Percentiles rank a stretch among this genome's conserved stretches.
Conservation (phyloP, 495 filamentous ascomycete species). For the Hypoxylon crocopeplum region DNA sequence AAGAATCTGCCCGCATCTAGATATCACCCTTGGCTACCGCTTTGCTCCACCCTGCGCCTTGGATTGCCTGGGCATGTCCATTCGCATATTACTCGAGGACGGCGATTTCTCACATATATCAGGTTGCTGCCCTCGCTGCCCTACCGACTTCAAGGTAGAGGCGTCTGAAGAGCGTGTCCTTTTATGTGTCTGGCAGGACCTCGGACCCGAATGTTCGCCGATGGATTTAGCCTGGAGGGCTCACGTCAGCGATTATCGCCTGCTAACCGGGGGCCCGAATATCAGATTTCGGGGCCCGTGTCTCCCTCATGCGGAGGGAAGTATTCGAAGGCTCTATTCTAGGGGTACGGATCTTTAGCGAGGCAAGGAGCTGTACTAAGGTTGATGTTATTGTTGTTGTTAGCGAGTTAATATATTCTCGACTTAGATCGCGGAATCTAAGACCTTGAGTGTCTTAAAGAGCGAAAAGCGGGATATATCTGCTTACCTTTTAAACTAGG, state of each 20-base stretch:
- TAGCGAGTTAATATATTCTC: no score
- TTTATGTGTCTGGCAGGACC: slow-evolving; percentile 12
- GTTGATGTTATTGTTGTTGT: no score
- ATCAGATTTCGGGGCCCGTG: no score
- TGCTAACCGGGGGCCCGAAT: no score
- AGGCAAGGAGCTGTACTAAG: no score
- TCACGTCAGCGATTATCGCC: neutral
- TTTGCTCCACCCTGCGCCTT: neutral
- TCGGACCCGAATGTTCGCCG: slow-evolving; percentile 23
- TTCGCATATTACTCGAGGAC: neutral
- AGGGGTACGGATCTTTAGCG: no score
- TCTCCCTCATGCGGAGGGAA: no score
- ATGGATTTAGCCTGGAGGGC: slow-evolving; percentile 1
- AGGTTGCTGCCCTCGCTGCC: slow-evolving; percentile 2
- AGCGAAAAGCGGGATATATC: no score
- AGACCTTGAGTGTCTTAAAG: no score
- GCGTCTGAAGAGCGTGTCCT: neutral
- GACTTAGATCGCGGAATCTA: no score
- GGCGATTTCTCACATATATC: neutral
- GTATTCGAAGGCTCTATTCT: no score
- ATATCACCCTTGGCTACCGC: neutral
- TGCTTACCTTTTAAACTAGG: no score
- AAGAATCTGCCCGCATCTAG: slow-evolving; percentile 15
- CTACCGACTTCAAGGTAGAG: slow-evolving; percentile 9
- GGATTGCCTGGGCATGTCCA: neutral